Percentiles rank a stretch among this genome's conserved stretches.
These are phyloP conservation scores for Pestalotiopsis sp. DNA, from an alignment of 2,329 filamentous ascomycete genomes.

Conservation along the genomic window DNA sequence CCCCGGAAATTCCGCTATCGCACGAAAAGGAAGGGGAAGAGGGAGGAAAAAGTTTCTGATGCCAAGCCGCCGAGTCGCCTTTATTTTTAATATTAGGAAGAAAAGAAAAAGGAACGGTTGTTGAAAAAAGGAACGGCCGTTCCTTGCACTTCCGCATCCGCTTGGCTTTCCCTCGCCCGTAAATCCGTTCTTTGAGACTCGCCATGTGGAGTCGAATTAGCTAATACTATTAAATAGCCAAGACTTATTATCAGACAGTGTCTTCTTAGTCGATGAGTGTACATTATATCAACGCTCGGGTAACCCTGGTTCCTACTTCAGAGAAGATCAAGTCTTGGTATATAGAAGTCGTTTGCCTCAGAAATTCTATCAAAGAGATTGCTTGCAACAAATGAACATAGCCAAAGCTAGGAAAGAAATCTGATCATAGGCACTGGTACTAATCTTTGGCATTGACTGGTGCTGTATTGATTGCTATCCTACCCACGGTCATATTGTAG, in stretches of 20 bases:
- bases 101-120: too few species aligned
- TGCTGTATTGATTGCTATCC: neutral
- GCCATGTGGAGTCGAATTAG: neutral
- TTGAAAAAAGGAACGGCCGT: neutral
- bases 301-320: too few species aligned
- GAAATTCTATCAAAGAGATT: too few species aligned
- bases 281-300: neutral
- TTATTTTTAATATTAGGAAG: neutral
- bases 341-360: too few species aligned
- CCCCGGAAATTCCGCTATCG: neutral
- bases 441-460: neutral
- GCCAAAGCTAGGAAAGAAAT: too few species aligned
- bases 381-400: too few species aligned
- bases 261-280: neutral
- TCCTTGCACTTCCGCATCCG: neutral
- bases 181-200: neutral
- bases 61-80: neutral
- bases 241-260: neutral
- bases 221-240: neutral
- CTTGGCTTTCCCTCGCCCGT: neutral
- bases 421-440: too few species aligned
- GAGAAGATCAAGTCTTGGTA: too few species aligned
- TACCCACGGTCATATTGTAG: neutral
- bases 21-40: neutral
- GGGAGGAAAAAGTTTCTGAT: neutral